These are phyloP conservation scores for Udeniomyces megalosporus DNA, from an alignment of 768 basidiomycete species.

Conservation along the genomic window DNA sequence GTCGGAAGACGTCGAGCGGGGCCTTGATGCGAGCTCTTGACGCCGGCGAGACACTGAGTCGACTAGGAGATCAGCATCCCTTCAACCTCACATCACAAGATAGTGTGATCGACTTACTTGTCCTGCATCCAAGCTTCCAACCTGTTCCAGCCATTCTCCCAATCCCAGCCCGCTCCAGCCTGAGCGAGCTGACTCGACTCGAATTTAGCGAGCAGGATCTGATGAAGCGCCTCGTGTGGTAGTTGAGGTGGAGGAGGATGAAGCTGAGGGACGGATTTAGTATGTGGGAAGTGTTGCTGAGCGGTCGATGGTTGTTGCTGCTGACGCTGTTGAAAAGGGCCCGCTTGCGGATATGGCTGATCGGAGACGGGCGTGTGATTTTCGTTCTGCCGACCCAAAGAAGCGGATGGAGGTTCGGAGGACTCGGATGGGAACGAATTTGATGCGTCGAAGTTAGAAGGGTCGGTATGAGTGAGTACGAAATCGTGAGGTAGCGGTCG, in stretches of 20 bases:
- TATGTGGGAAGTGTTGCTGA: not conserved
- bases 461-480: too few relatives aligned
- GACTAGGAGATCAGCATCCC: not conserved
- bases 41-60: constrained; percentile 56
- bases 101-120: constrained; percentile 41
- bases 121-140: constrained; percentile 88
- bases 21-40: constrained; percentile 37
- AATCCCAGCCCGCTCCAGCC: constrained; percentile 4
- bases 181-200: constrained; percentile 2
- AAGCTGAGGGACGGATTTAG: not conserved
- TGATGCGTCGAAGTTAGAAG: too few relatives aligned
- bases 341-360: too few relatives aligned
- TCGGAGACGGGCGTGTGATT: too few relatives aligned
- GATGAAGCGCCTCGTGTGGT: not conserved
- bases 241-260: not conserved
- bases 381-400: too few relatives aligned
- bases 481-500: too few relatives aligned
- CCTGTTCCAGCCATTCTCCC: constrained; percentile 54
- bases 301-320: not conserved
- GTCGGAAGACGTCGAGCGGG: not conserved
- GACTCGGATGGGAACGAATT: too few relatives aligned
- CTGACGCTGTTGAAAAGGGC: not conserved
- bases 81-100: too few relatives aligned
- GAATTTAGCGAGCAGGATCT: constrained; percentile 4
- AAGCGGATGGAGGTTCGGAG: too few relatives aligned